phyloP scores from a whole-genome alignment of 768 basidiomycete genomes.

The Amanita pallidorosea region DNA sequence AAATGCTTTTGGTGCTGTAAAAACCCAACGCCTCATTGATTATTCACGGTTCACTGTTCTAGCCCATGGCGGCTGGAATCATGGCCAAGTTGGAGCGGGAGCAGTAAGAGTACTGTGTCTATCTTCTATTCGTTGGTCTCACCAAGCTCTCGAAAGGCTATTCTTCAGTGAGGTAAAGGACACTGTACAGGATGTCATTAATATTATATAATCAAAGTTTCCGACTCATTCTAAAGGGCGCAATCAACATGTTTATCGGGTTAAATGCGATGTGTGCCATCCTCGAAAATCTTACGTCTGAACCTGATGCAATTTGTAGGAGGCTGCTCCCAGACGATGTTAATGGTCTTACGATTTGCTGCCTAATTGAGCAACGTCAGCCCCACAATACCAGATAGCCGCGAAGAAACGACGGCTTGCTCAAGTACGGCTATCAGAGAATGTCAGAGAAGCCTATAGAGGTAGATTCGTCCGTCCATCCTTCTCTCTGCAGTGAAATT shows the following conservation, averaged over 20 bases:
- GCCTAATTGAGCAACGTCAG: slow-evolving; percentile 24
- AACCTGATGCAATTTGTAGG: slow-evolving; percentile 17
- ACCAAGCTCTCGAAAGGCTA: slow-evolving; percentile 28
- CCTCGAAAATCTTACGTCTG: not conserved
- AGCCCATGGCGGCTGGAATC: slow-evolving; percentile 71
- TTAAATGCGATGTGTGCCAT: slow-evolving; percentile 37
- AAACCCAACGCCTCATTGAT: slow-evolving; percentile 26
- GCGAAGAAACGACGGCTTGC: slow-evolving; percentile 19
- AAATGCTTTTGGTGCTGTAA: slow-evolving; percentile 47
- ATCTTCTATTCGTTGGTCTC: not conserved
- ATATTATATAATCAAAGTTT: not conserved
- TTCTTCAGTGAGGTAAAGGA: slow-evolving; percentile 54
- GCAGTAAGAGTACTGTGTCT: slow-evolving; percentile 24
- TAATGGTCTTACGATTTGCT: slow-evolving; percentile 10
- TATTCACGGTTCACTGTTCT: not conserved
- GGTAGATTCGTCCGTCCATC: not conserved
- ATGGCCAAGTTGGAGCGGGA: slow-evolving; percentile 58
- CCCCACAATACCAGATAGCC: slow-evolving; percentile 46
- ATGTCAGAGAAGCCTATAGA: slow-evolving; percentile 53
- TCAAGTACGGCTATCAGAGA: slow-evolving; percentile 49
- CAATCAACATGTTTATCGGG: slow-evolving; percentile 47
- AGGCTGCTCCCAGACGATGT: slow-evolving; percentile 53
- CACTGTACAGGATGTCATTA: not conserved
- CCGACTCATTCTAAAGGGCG: slow-evolving; percentile 29
- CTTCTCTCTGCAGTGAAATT: not conserved